phyloP scores from a whole-genome alignment of 495 filamentous ascomycete genomes.

The Articulospora tetracladia region DNA sequence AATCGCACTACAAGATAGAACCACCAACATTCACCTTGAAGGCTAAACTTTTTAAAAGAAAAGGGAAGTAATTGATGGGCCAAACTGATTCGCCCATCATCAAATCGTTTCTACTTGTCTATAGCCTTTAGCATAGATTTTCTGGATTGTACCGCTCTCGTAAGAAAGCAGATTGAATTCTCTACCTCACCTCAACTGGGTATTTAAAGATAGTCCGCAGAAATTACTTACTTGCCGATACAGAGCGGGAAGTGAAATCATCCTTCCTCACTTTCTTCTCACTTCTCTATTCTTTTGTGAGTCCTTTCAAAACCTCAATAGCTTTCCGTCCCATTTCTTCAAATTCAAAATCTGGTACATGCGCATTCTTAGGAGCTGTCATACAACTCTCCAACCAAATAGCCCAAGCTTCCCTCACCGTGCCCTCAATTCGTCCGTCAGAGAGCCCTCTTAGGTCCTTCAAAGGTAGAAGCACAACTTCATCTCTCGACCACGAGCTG shows the following conservation, averaged over 20 bases:
- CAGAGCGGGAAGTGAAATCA: not conserved
- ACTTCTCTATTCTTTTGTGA: not conserved
- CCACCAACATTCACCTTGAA: too few species aligned
- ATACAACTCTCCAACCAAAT: not conserved
- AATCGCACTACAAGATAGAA: too few species aligned
- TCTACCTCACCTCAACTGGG: too few species aligned
- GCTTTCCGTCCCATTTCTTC: not conserved
- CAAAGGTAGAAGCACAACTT: not conserved
- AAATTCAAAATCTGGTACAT: not conserved
- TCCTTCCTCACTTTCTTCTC: not conserved
- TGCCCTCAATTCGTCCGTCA: not conserved
- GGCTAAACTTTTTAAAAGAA: too few species aligned
- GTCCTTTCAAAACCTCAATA: not conserved
- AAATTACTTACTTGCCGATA: too few species aligned
- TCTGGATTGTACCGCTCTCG: too few species aligned
- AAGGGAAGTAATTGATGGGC: too few species aligned
- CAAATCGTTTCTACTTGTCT: too few species aligned
- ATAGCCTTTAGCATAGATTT: too few species aligned
- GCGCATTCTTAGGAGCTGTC: not conserved
- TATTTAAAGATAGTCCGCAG: too few species aligned
- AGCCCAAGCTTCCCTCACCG: not conserved
- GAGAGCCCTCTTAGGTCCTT: not conserved
- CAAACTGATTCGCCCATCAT: too few species aligned
- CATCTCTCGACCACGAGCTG: not conserved
- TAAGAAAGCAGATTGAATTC: too few species aligned